These are phyloP conservation scores for Symbiodinium natans DNA, from an alignment of 73 alveolate genomes.

Conservation along the genomic window DNA sequence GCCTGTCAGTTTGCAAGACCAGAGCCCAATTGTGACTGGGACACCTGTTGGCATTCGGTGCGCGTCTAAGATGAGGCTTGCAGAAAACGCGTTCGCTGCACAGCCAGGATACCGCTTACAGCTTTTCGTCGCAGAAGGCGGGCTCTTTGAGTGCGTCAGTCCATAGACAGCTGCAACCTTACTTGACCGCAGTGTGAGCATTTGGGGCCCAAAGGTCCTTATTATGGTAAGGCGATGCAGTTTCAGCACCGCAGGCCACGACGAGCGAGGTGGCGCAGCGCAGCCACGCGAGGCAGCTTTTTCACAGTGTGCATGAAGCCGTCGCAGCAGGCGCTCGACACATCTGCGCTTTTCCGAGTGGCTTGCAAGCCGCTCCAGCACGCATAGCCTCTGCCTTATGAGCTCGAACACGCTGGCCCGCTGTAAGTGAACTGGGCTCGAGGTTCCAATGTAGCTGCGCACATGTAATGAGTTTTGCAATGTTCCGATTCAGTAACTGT, in stretches of 20 bases:
- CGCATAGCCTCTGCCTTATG: background rate
- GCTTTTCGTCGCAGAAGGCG: slow-evolving; percentile 31
- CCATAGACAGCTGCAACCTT: background rate
- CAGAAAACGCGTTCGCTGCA: background rate
- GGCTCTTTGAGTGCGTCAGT: background rate
- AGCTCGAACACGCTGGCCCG: background rate
- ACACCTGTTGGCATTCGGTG: background rate
- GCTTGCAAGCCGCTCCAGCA: slow-evolving; percentile 32
- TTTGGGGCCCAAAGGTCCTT: background rate
- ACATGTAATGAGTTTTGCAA: no score
- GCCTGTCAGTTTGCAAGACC: background rate
- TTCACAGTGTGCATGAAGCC: background rate
- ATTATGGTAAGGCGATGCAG: background rate
- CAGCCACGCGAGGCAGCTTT: background rate
- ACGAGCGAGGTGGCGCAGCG: background rate
- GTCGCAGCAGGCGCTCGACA: slow-evolving; percentile 25
- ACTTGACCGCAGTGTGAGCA: background rate
- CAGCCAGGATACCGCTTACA: slow-evolving; percentile 42
- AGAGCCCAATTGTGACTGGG: background rate
- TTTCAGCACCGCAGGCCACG: background rate
- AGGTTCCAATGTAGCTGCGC: no score
- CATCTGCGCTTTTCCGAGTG: slow-evolving; percentile 38
- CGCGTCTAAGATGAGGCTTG: background rate
- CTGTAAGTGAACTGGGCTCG: background rate
- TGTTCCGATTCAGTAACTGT: no score